phyloP scores from a whole-genome alignment of 352 stramenopile species.

The Globisporangium spinosum region DNA sequence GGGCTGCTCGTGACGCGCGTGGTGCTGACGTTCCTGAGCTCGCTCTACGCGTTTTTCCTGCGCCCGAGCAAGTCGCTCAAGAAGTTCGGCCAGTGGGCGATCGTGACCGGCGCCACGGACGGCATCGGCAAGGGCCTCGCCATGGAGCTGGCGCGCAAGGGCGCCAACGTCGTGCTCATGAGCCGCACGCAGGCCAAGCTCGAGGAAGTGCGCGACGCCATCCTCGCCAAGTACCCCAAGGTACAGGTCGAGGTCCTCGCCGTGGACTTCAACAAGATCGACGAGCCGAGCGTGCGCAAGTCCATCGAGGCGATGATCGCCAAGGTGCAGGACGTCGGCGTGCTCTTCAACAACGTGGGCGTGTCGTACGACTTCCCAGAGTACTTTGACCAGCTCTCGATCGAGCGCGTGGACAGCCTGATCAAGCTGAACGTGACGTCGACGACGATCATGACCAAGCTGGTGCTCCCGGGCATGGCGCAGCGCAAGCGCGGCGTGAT shows the following conservation, averaged over 20 bases:
- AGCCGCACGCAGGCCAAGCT: conserved; percentile 96
- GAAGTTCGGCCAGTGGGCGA: conserved; percentile 95
- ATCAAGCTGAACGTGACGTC: conserved; percentile 88
- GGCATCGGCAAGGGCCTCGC: conserved; percentile 90
- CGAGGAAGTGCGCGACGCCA: conserved; percentile 91
- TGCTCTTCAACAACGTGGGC: conserved; percentile 99
- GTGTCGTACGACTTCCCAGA: conserved; percentile 98
- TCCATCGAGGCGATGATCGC: conserved; percentile 48
- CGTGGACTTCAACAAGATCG: conserved; percentile 94
- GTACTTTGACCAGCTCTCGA: conserved; percentile 96
- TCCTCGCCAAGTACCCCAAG: conserved; percentile 90
- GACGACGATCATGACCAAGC: conserved; percentile 78
- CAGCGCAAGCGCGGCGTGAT: conserved; percentile 93
- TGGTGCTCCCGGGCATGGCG: conserved; percentile 93
- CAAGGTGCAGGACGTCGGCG: conserved; percentile 91
- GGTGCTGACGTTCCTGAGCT: conserved; percentile 42
- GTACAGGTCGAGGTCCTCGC: conserved; percentile 85
- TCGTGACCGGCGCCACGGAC: conserved; percentile 96
- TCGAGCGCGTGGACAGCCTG: conserved; percentile 90
- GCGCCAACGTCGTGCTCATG: conserved; percentile 97
- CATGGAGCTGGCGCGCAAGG: conserved; percentile 95
- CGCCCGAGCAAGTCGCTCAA: conserved; percentile 92
- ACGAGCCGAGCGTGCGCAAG: conserved; percentile 60
- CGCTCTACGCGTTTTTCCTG: conserved; percentile 88
- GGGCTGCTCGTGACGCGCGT: conserved; percentile 50